Percentiles rank a stretch among this genome's conserved stretches.
These are phyloP conservation scores for Aspergillus vadensis DNA, from an alignment of 2,329 filamentous ascomycete genomes.

Conservation along the genomic window DNA sequence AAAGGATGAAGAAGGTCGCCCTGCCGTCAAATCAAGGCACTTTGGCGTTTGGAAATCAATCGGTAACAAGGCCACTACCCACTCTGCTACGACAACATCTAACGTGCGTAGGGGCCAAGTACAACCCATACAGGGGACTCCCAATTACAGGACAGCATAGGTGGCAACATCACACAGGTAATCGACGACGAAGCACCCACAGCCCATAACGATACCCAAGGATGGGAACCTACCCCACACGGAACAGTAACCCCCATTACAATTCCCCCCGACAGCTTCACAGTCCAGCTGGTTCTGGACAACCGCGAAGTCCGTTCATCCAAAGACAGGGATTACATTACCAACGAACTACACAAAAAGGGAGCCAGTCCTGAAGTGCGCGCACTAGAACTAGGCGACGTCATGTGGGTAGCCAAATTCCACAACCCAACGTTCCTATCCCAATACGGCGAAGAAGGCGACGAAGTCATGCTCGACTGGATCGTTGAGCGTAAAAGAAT, in stretches of 20 bases:
- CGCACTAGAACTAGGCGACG: conserved; percentile 71
- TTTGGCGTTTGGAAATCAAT: conserved; percentile 17
- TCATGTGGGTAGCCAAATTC: conserved; percentile 76
- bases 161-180: not conserved
- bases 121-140: not conserved
- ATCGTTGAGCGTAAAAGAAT: conserved; percentile 80
- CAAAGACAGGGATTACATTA: conserved; percentile 75
- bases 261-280: conserved; percentile 67
- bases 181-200: conserved; percentile 14
- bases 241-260: conserved; percentile 58
- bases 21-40: conserved; percentile 24
- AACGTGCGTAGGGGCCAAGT: conserved; percentile 1
- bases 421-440: conserved; percentile 60
- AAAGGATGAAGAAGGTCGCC: conserved; percentile 60
- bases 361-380: conserved; percentile 68
- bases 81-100: not conserved
- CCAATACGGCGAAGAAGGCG: conserved; percentile 56
- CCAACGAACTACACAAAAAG: conserved; percentile 68
- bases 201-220: not conserved
- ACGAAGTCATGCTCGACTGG: conserved; percentile 76
- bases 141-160: not conserved
- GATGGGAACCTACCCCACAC: conserved; percentile 14
- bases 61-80: conserved; percentile 12
- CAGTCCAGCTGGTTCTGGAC: conserved; percentile 72
- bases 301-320: conserved; percentile 72